phyloP scores from a whole-genome alignment of 257 asterid species.

The Oldenlandia corymbosa region DNA sequence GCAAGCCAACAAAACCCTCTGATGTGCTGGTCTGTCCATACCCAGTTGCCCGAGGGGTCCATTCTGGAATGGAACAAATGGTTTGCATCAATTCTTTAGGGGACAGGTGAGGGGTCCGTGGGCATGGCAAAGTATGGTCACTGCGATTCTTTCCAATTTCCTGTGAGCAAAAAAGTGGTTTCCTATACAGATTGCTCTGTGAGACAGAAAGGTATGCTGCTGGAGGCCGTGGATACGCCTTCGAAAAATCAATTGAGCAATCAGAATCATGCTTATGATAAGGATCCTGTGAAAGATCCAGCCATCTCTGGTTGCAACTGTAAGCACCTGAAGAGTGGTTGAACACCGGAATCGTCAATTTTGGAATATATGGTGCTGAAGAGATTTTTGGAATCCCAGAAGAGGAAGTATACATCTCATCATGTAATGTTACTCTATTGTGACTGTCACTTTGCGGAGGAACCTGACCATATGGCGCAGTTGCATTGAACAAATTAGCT shows the following conservation, averaged over 20 bases:
- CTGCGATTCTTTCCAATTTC: conserved; percentile 17
- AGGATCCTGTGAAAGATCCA: conserved; percentile 26
- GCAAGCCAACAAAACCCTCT: conserved; percentile 48
- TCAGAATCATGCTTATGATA: conserved; percentile 24
- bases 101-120: conserved; percentile 33
- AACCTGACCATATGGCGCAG: conserved; percentile 21
- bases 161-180: conserved; percentile 23
- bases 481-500: conserved; percentile 17
- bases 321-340: conserved; percentile 22
- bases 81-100: conserved; percentile 35
- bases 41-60: conserved; percentile 22
- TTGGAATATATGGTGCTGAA: conserved; percentile 20
- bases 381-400: conserved; percentile 24
- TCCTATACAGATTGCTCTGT: conserved; percentile 15
- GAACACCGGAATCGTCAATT: conserved; percentile 18
- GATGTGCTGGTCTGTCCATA: conserved; percentile 24
- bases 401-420: conserved; percentile 22
- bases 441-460: conserved; percentile 20
- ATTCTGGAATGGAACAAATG: conserved; percentile 26
- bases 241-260: conserved; percentile 33
- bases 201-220: conserved; percentile 15
- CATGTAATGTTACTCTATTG: conserved; percentile 17
- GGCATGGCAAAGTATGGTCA: conserved; percentile 29
- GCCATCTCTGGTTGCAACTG: conserved; percentile 20
- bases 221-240: conserved; percentile 31